Evolutionary conservation across 768 basidiomycete genomes (phyloP), one percentile per base, ranked within the genome.

Genomic region (Tulasnella sp.): DNA sequence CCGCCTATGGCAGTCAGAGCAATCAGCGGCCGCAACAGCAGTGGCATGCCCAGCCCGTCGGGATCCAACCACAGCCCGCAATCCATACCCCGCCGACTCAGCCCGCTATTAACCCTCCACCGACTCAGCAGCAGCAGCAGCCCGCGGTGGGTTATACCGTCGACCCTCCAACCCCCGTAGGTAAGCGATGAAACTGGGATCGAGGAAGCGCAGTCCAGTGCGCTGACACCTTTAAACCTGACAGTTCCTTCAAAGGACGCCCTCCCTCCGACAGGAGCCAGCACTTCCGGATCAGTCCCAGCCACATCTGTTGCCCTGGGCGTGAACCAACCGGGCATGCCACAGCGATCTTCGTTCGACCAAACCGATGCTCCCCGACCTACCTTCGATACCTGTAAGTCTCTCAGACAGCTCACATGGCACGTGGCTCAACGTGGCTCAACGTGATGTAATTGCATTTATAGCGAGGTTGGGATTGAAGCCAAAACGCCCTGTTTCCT

Each of bases 401-500:
- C 32, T 73, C 42, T 35, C 5, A 35, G 16, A 2, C 13, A 29
- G 26, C 61, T 26, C n/a, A 42, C 40, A 37, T 48, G 18, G 7
- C 5, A 61, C 69, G 29, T 44, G 55, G 26, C 71, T 37, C 37
- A 15, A 15, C n/a, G 3, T 10, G n/a, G 23, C 55, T n/a, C n/a
- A n/a, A n/a, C n/a, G n/a, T n/a, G n/a, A n/a, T 37, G 48, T 72
- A 37, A 71, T 61, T 5, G 20, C 29, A 5, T 32, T 42, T 72
- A 61, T 78, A 90, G 91, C 89, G 73, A 92, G 91, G 84, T 85
- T 92, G 0, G 92, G 92, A 32, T 83, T 93, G 35, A 85, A 93
- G 26, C 92, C 92, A 5, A 93, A 92, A 83, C 88, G 90, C 0
- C 91, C 92, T 7, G 92, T 93, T 18, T 90, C 91, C 10, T 86